Percentiles rank a stretch among this genome's conserved stretches.
These are phyloP conservation scores for Crithidia thermophila DNA, from an alignment of 208 protist genomes.

Conservation along the genomic window DNA sequence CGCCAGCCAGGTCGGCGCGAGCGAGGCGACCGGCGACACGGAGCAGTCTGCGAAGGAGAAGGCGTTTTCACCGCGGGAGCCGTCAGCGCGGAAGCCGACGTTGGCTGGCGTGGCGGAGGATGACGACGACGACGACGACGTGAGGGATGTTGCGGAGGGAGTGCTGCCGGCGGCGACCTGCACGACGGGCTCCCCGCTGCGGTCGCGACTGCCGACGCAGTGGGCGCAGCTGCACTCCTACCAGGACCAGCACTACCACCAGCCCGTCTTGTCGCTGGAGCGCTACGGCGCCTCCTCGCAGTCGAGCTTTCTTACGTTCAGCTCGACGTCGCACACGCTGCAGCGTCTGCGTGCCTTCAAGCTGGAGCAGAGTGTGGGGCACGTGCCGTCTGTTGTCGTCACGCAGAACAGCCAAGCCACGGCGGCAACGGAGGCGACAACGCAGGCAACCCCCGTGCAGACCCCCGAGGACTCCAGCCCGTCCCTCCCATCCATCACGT, in stretches of 20 bases:
- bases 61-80: too few relatives aligned
- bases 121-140: not conserved
- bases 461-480: not conserved
- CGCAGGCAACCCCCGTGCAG: not conserved
- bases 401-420: not conserved
- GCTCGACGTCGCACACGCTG: not conserved
- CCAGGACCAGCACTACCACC: slow-evolving; percentile 7
- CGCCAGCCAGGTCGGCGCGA: too few relatives aligned
- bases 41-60: too few relatives aligned
- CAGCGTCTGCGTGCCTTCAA: too few relatives aligned
- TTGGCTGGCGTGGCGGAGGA: not conserved
- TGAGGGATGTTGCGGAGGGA: not conserved
- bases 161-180: too few relatives aligned
- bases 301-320: slow-evolving; percentile 20
- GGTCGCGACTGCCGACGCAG: not conserved
- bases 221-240: slow-evolving; percentile 2
- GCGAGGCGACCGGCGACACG: too few relatives aligned
- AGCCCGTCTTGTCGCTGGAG: not conserved
- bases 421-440: not conserved
- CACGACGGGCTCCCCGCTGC: not conserved
- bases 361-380: too few relatives aligned
- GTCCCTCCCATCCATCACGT: not conserved
- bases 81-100: too few relatives aligned
- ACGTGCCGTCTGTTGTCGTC: not conserved
- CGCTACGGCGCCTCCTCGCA: not conserved